Evolutionary conservation across 1,139 yeast species (phyloP).

Genomic region (Scheffersomyces titani): DNA sequence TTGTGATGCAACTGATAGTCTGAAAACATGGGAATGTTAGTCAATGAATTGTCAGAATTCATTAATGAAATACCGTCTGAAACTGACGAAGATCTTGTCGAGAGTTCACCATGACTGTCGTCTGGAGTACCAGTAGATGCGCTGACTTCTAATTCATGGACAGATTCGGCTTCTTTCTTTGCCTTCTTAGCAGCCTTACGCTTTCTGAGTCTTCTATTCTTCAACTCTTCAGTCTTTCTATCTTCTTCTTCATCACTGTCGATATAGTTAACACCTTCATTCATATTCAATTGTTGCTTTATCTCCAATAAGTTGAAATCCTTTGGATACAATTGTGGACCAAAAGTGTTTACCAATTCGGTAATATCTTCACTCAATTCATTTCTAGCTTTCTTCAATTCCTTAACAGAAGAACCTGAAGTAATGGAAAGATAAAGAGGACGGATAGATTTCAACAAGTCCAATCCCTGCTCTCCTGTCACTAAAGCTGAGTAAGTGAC

Average conservation of each 20-base stretch:
- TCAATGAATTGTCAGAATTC: constrained; percentile 53
- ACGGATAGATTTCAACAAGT: constrained; percentile 75
- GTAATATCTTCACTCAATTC: constrained; percentile 47
- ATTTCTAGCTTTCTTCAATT: constrained; percentile 43
- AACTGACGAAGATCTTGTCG: constrained; percentile 36
- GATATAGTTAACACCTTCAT: constrained; percentile 27
- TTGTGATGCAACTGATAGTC: constrained; percentile 44
- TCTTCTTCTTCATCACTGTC: constrained; percentile 61
- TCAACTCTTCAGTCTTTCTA: constrained; percentile 52
- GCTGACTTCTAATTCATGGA: constrained; percentile 5
- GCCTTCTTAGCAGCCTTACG: constrained; percentile 26
- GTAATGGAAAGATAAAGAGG: constrained; percentile 78
- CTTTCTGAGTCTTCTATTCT: constrained; percentile 42
- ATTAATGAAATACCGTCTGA: constrained; percentile 57
- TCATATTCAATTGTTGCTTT: constrained; percentile 29
- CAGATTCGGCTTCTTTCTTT: constrained; percentile 12
- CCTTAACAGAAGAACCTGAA: constrained; percentile 59
- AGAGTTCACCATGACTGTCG: constrained; percentile 20
- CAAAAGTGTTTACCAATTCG: constrained; percentile 44
- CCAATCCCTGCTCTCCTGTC: constrained; percentile 93
- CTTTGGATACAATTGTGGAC: constrained; percentile 46
- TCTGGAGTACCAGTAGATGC: constrained; percentile 3
- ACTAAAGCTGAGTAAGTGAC: constrained; percentile 86
- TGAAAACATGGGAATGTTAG: constrained; percentile 58
- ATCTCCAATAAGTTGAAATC: constrained; percentile 47